Base-by-base conservation (phyloP, 108 stramenopile species). In the Cyclotella kingstonii region DNA sequence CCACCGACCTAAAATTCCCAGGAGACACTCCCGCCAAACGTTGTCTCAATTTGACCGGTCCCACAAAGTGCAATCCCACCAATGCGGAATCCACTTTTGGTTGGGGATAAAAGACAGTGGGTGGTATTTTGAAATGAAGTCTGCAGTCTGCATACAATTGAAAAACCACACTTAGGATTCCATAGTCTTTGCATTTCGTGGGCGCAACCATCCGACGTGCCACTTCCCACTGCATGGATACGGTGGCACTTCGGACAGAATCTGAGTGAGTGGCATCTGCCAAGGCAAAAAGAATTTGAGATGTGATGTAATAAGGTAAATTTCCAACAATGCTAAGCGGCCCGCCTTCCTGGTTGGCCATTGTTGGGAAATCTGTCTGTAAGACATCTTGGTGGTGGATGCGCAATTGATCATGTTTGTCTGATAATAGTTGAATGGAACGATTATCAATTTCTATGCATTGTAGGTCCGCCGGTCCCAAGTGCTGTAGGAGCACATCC, bases 221-320 rank as follows among this genome's bases (percentile, higher is more conserved):
- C 0, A 98, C 98, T 68, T 98, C 98, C 76, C 79, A 93, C 70
- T 98, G 98, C 98, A 98, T 97, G 17, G 96, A 96, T 21, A 97
- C 95, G 0, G 95, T 96, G n/a, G 96, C 96, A 57, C 76, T 73
- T 26, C 84, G 45, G 2, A 97, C 84, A 25, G 91, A 82, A n/a
- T 83, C 84, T 54, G 75, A 68, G 66, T 96, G 91, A 46, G 78
- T 80, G 2, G 93, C 93, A 78, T 98, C 97, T 26, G 92, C 92
- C 41, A 98, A 71, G 17, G 91, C 93, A 73, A 98, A 98, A 21
- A 98, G 63, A 52, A 98, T 97, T 64, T 97, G 96, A 52, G 80
- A 82, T 4, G 96, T 96, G 68, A 98, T 98, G 81, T 98, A 95
- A 58, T 98, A 98, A 4, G 97, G 97, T 11, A 98, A 69, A 66